Evolutionary conservation across 2,329 filamentous ascomycete genomes (phyloP).

Genomic region (Colletotrichum costaricense): DNA sequence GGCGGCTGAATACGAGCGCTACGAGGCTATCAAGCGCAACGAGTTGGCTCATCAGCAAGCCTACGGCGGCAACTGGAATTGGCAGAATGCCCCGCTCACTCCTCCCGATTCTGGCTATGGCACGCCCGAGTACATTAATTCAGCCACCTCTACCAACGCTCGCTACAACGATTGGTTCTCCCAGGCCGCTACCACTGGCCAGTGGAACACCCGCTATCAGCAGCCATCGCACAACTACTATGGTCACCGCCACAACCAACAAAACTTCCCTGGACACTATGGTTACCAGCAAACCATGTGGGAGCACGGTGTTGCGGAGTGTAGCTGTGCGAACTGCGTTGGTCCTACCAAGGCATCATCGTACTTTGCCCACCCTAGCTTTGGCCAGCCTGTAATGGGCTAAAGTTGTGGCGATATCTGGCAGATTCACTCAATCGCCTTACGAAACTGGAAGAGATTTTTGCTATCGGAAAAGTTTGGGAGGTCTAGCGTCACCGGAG

Average conservation of each 20-base stretch:
- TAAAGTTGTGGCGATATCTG: slow-evolving; percentile 42
- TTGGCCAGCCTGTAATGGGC: slow-evolving; percentile 67
- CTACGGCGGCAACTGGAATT: slow-evolving; percentile 51
- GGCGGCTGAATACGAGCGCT: slow-evolving; percentile 63
- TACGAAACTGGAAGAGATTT: slow-evolving; percentile 25
- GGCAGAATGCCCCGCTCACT: slow-evolving; percentile 59
- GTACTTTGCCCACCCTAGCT: slow-evolving; percentile 62
- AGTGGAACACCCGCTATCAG: slow-evolving; percentile 58
- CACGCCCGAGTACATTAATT: slow-evolving; percentile 68
- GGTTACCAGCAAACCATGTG: slow-evolving; percentile 58
- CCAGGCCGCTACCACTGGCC: slow-evolving; percentile 52
- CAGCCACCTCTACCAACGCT: slow-evolving; percentile 64
- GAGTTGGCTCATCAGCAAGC: slow-evolving; percentile 46
- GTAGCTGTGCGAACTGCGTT: slow-evolving; percentile 60
- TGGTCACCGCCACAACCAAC: slow-evolving; percentile 50
- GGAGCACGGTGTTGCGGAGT: slow-evolving; percentile 63
- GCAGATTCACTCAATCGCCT: background rate
- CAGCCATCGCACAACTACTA: slow-evolving; percentile 51
- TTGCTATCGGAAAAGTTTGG: slow-evolving; percentile 36
- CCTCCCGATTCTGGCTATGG: slow-evolving; percentile 72
- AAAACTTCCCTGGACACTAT: slow-evolving; percentile 55
- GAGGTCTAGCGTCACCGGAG: slow-evolving; percentile 30
- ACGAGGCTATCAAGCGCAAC: slow-evolving; percentile 56
- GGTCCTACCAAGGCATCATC: slow-evolving; percentile 55
- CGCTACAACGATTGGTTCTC: slow-evolving; percentile 69